Conservation (phyloP, 176 grass and related monocot species). For the Avena eriantha region DNA sequence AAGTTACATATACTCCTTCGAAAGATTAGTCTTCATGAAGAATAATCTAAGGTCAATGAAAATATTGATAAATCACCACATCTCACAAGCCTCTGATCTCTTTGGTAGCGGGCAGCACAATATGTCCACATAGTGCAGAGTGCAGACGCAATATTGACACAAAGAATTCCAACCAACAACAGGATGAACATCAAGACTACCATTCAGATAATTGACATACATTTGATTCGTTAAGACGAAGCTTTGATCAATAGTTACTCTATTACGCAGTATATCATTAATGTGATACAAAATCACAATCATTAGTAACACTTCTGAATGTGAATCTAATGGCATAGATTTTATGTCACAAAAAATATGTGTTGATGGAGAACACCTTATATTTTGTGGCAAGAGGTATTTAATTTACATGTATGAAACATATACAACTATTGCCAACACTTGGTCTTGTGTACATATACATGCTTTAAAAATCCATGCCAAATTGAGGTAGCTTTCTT, state of each 20-base stretch:
- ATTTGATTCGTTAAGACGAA: background rate
- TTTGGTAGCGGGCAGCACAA: background rate
- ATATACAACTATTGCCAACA: background rate
- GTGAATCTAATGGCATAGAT: background rate
- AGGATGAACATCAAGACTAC: constrained; percentile 7
- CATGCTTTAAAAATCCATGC: constrained; percentile 7
- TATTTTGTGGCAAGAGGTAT: background rate
- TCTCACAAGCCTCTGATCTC: background rate
- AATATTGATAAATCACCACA: constrained; percentile 23
- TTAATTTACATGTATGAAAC: constrained; percentile 28
- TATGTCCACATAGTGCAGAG: background rate
- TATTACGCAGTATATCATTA: background rate
- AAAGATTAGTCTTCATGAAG: constrained; percentile 13
- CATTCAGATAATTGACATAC: background rate
- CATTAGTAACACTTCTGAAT: background rate
- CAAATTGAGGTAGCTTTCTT: constrained; percentile 13
- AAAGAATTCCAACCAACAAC: background rate
- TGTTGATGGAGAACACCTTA: background rate
- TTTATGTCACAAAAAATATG: constrained; percentile 1
- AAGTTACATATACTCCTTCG: constrained; percentile 1
- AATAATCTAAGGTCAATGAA: background rate
- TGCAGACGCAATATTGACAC: background rate
- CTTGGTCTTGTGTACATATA: constrained; percentile 21
- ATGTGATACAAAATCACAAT: background rate
- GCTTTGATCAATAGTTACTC: background rate